Evolutionary conservation across 106 monocot species (phyloP).

Genomic region (Phalaenopsis equestris): DNA sequence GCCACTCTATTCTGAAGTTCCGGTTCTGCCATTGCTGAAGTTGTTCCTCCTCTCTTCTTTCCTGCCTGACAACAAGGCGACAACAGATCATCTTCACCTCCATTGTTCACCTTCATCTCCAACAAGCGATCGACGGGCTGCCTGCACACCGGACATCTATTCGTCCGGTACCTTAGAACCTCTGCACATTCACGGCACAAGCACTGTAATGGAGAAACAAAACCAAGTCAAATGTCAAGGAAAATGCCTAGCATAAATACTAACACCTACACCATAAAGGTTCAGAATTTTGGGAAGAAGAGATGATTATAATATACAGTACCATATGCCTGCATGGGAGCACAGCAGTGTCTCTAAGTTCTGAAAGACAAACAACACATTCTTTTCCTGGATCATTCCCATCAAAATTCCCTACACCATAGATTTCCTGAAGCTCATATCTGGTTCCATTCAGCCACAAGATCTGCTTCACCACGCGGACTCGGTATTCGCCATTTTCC

Average conservation of each 20-base stretch:
- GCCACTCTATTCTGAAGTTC: no score
- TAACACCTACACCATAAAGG: no score
- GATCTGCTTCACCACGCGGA: slow-evolving; percentile 50
- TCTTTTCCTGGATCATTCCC: slow-evolving; percentile 62
- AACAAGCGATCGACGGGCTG: slow-evolving; percentile 50
- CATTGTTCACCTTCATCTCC: slow-evolving; percentile 32
- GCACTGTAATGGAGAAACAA: slow-evolving; percentile 25
- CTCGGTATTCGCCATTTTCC: slow-evolving; percentile 32
- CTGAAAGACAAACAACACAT: slow-evolving; percentile 68
- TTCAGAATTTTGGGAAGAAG: neutral
- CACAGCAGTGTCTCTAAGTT: slow-evolving; percentile 61
- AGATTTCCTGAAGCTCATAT: slow-evolving; percentile 72
- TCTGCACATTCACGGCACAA: slow-evolving; percentile 65
- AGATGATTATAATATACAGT: slow-evolving; percentile 10
- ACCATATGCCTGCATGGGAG: slow-evolving; percentile 70
- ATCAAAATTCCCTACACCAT: slow-evolving; percentile 52
- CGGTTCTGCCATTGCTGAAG: no score
- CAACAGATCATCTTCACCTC: neutral
- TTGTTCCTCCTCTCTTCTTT: no score
- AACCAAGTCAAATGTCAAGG: no score
- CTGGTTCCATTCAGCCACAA: slow-evolving; percentile 47
- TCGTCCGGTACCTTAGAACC: slow-evolving; percentile 44
- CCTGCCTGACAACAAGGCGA: no score
- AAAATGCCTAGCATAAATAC: no score
- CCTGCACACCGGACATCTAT: slow-evolving; percentile 53